These are phyloP conservation scores for Cutaneotrichosporon curvatum DNA, from an alignment of 1,284 basidiomycete genomes.

Conservation along the genomic window DNA sequence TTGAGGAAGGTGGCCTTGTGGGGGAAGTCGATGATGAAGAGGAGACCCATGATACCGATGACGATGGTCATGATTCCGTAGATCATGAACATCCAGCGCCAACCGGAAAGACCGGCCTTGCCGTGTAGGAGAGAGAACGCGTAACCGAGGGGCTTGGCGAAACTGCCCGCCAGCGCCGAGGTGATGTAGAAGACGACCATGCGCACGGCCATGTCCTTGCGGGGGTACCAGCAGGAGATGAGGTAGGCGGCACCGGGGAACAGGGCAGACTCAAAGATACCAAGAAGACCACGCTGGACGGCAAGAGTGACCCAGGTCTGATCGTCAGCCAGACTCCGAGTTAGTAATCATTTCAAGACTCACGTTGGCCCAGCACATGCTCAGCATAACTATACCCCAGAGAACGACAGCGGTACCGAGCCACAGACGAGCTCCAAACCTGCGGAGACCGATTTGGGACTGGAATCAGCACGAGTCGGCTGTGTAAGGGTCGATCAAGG, in stretches of 20 bases:
- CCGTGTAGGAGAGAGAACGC: conserved; percentile 11
- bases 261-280: conserved; percentile 36
- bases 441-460: conserved; percentile 23
- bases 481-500: too few relatives aligned
- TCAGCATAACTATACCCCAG: conserved; percentile 40
- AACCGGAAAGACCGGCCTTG: conserved; percentile 3
- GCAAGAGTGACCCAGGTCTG: conserved; percentile 24
- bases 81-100: conserved; percentile 11
- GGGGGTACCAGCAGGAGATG: conserved; percentile 47
- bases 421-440: conserved; percentile 17
- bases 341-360: too few relatives aligned
- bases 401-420: conserved; percentile 16
- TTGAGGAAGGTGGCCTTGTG: conserved; percentile 16
- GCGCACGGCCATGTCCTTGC: conserved; percentile 44
- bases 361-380: conserved; percentile 30
- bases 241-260: conserved; percentile 45
- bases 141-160: conserved; percentile 14
- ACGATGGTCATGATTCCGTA: conserved; percentile 10
- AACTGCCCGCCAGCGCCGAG: conserved; percentile 16
- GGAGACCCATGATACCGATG: conserved; percentile 4
- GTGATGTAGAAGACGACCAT: conserved; percentile 45
- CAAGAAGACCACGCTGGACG: conserved; percentile 17
- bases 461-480: conserved; percentile 25
- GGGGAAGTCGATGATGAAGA: conserved; percentile 15
- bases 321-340: too few relatives aligned